Base-by-base conservation (phyloP, 441 rosid genomes). In the Syzygium malaccense region DNA sequence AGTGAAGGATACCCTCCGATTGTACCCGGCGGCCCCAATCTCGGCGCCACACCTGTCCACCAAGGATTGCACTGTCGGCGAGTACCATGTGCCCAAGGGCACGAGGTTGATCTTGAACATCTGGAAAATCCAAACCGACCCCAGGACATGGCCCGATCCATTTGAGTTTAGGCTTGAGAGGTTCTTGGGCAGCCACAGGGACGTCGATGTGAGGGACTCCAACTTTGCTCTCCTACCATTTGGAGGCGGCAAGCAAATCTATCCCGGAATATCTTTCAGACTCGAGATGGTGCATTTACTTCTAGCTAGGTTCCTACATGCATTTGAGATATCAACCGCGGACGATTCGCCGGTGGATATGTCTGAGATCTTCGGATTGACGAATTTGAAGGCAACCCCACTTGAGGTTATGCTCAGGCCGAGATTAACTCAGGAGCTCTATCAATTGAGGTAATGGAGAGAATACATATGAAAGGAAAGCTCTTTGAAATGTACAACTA, bases 1-100 rank as follows among this genome's bases (percentile, higher is more conserved):
- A 48, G 48, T 88, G 53, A 93, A 93, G 87, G 90, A 92, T 80
- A 90, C 92, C 13, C 55, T 90, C 12, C 90, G 92, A 3, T 14
- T 92, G 19, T 86, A 89, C 55, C 93, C 93, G 1, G 54, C 93
- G 0, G 89, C 17, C 1, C 92, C 91, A 4, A 88, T 92, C 11
- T 54, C 85, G 0, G 68, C 85, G 7, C 86, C 90, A 0, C 89
- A 58, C 18, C 88, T 90, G 15, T 79, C 80, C 23, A 11, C 55
- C 7, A 55, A 86, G 56, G 90, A 92, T 14, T 91, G 92, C 88
- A 84, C 64, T 0, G 64, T 91, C 2, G 88, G 53, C 17, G 89
- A 89, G 7, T 88, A 86, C 57, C 87, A 86, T 0, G 89, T 90
- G 62, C 86, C 90, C 1, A 68, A 45, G 14, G 88, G 91, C 20